Evolutionary conservation across 2,329 filamentous ascomycete species (phyloP), one percentile per base, ranked within the genome.

Genomic region (Hymenoscyphus salicellus): DNA sequence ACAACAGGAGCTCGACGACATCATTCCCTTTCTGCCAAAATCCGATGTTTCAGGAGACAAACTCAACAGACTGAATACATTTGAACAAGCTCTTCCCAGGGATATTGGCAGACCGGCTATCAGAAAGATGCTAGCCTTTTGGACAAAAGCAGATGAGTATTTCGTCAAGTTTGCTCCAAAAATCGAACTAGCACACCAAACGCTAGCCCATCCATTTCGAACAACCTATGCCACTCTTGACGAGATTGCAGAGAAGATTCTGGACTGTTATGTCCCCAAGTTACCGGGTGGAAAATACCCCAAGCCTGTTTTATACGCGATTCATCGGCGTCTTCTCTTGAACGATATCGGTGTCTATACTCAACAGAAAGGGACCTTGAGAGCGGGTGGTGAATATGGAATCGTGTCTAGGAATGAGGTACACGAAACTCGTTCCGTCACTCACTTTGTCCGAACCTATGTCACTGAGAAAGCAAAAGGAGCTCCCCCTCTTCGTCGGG

Each of bases 321-420:
- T 93, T 6, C 88, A 92, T 69, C 84, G 84, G 63, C 83, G 88
- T 8, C 74, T 94, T 7, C 75, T 82, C 28, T 79, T 82, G 49
- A 83, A 87, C 65, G 86, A 88, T 8, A 80, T 86, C 61, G 84
- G 81, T 32, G 91, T 93, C 72, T 80, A 81, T 67, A 84, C 74
- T n/a, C 80, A 83, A 66, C 69, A 66, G 75, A 81, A 76, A 28
- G 66, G 69, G 71, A 83, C 67, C 74, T 82, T 76, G 76, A 82
- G 76, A 73, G 74, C 80, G 72, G 86, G 77, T 72, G 83, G 77
- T 75, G 84, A 90, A 33, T 90, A 89, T 70, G 83, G 88, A 67
- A 81, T 93, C 64, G 80, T 83, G 26, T 82, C 86, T 8, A 79
- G 81, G 58, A 76, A 78, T 10, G 85, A 89, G 67, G 79, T 87